Base-by-base conservation (phyloP, 2,329 filamentous ascomycete species). In the Curvularia lunata region DNA sequence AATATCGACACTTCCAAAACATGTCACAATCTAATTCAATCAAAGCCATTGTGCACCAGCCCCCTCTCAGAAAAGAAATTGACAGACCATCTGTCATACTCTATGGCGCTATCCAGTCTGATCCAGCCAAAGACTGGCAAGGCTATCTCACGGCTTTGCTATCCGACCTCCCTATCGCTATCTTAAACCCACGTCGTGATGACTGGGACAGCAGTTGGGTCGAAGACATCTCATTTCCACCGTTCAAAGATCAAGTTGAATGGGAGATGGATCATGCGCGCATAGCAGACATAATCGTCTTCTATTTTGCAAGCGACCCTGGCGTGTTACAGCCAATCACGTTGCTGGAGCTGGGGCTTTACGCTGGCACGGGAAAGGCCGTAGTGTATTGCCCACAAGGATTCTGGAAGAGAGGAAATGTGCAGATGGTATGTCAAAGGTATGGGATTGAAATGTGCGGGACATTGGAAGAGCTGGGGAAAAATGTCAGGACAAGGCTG, bases 221-320 rank as follows among this genome's bases (percentile, higher is more conserved):
- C 9, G 84, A 88, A 65, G 81, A 86, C 48, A 74, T 81, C 18
- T 70, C 75, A 0, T 83, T 81, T 57, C 61, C 66, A 2, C 80
- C 78, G 0, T 89, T 84, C 72, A 76, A 74, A n/a, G 77, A 84
- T 55, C 86, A 89, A 70, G 80, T 85, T 0, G 74, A 80, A 41
- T 89, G 87, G 86, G 87, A 89, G 70, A 79, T 89, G 38, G 80
- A 84, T 41, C 83, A 80, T 73, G 84, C 84, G 63, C 80, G 83
- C 13, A 53, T 61, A 1, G 85, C 85, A 0, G 81, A 84, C 69
- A 62, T 88, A 4, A 74, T 88, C 18, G 82, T 84, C 4, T 75
- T 88, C 41, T 85, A 84, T 63, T 86, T 88, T 19, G 43, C 48
- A 54, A 18, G 18, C 54, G 79, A 82, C 25, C 77, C 80, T 0